phyloP scores from a whole-genome alignment of 768 basidiomycete genomes.

The Rhodocollybia butyracea region DNA sequence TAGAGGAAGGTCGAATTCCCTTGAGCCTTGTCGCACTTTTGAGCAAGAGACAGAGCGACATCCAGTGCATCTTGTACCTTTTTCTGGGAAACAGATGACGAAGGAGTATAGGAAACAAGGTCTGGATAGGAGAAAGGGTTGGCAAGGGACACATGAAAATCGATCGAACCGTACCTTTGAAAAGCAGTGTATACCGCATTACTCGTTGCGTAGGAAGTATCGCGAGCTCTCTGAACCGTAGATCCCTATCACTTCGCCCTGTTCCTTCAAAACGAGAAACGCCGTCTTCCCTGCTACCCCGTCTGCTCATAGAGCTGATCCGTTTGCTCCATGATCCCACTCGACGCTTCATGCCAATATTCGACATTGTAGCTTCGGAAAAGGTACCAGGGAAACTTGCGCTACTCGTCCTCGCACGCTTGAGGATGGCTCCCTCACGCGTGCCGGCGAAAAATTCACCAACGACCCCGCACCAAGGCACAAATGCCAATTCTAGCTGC shows the following conservation, averaged over 20 bases:
- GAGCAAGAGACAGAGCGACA: conserved; percentile 43
- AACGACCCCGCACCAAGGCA: conserved; percentile 57
- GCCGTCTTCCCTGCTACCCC: not conserved
- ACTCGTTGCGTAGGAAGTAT: conserved; percentile 63
- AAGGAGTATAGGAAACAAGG: conserved; percentile 47
- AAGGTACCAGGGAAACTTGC: not conserved
- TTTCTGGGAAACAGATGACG: conserved; percentile 37
- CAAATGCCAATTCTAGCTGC: conserved; percentile 51
- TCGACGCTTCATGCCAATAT: not conserved
- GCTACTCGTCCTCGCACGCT: not conserved
- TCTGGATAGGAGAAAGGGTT: conserved; percentile 31
- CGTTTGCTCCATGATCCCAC: conserved; percentile 8
- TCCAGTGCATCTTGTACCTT: conserved; percentile 48
- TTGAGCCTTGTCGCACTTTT: conserved; percentile 48
- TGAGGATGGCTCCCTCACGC: conserved; percentile 8
- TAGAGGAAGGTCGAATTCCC: conserved; percentile 39
- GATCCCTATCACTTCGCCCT: not conserved
- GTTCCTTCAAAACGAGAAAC: not conserved
- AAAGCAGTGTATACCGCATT: conserved; percentile 60
- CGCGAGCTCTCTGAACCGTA: conserved; percentile 50
- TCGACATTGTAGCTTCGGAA: not conserved
- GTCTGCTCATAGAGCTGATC: conserved; percentile 4
- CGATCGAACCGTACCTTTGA: conserved; percentile 42
- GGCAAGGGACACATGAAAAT: not conserved
- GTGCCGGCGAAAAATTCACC: conserved; percentile 39